Evolutionary conservation across 192 early-diverging fungal genomes (phyloP), one percentile per base, ranked within the genome.

Genomic region (Dissophora globulifera): DNA sequence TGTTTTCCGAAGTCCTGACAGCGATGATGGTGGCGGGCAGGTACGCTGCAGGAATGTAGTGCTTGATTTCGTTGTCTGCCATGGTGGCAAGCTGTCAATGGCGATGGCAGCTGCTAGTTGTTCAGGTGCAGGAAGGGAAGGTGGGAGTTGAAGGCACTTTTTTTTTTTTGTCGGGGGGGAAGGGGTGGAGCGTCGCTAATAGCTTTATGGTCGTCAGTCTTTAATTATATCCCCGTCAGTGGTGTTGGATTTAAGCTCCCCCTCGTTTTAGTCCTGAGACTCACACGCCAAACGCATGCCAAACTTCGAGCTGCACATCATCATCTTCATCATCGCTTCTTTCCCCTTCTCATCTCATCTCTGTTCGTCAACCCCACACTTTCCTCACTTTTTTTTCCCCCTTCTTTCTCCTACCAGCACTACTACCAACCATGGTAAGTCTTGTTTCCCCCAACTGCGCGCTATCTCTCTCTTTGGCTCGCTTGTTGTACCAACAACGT

Each of bases 341-440:
- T 50, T 62, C 51, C 35, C 20, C 29, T 46, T 47, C 43, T 48
- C 17, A 10, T 47, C 22, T n/a, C 47, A 27, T 47, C 30, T 50
- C 26, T 50, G 29, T 45, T 13, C 27, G 29, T 22, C 17, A 60
- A 20, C 9, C 29, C 46, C 29, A 49, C 52, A 13, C 19, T n/a
- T 2, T 52, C 50, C 16, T 54, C 52, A 30, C 33, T 27, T n/a
- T 35, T n/a, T 45, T 38, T 31, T 23, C 46, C 47, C 58, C 48
- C 58, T 30, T 42, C 30, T 30, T 29, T 23, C 40, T 19, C 23
- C 17, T 19, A 25, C 35, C 29, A 43, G 32, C 12, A 19, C 33
- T 19, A 33, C 43, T 32, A 57, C 4, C 58, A 53, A 53, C 15
- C 50, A 67, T 67, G 65, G 65, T 67, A 55, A 67, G 65, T 67